Percentiles rank a stretch among this genome's conserved stretches.
Conservation (phyloP, 1,139 yeast species). For the Suhomyces wounanorum region DNA sequence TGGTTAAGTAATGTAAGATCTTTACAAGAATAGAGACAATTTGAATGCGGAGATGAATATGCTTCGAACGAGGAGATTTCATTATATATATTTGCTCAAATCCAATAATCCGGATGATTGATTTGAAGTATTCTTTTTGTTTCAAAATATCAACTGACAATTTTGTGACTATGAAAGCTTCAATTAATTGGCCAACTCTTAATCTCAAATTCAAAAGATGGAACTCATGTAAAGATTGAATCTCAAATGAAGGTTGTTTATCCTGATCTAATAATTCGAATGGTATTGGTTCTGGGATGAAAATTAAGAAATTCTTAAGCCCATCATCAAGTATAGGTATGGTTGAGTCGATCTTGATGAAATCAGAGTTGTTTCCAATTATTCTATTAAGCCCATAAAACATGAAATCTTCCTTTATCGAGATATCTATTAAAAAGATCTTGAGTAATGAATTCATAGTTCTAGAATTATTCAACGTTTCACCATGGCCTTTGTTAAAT, state of each 20-base stretch:
- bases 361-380: conserved; percentile 53
- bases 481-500: conserved; percentile 14
- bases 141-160: conserved; percentile 33
- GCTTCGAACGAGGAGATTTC: conserved; percentile 49
- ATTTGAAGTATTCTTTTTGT: conserved; percentile 42
- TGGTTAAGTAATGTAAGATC: conserved; percentile 36
- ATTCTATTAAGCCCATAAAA: conserved; percentile 56
- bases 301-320: conserved; percentile 28
- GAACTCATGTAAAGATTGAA: conserved; percentile 41
- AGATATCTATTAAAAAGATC: conserved; percentile 42
- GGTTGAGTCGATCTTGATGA: conserved; percentile 32
- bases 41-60: conserved; percentile 42
- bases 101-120: conserved; percentile 49
- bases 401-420: conserved; percentile 41
- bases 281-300: conserved; percentile 37
- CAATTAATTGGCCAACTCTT: conserved; percentile 47
- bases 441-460: conserved; percentile 43
- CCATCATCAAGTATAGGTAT: conserved; percentile 32
- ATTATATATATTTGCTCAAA: conserved; percentile 53
- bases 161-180: conserved; percentile 39
- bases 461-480: conserved; percentile 18
- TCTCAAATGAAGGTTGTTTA: conserved; percentile 17
- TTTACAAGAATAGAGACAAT: conserved; percentile 43
- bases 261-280: conserved; percentile 14
- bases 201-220: conserved; percentile 44